Conservation (phyloP, 805 yeast genomes). For the Monosporozyma yasuniensis region DNA sequence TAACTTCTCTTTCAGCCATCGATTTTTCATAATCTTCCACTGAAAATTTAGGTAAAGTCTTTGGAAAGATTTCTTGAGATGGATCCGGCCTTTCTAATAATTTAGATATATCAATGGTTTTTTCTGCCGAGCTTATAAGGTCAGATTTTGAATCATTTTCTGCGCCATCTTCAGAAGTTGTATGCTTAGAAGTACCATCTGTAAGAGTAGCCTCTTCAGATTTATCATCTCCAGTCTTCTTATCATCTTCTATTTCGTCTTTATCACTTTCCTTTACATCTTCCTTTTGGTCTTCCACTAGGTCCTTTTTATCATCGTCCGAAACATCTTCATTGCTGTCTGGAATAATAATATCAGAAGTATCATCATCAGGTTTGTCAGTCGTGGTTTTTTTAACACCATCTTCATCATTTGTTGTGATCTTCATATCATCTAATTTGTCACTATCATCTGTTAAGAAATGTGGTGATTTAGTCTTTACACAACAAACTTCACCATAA, state of each 20-base stretch:
- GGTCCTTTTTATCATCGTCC: neutral
- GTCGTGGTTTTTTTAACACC: neutral
- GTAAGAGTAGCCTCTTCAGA: neutral
- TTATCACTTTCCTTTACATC: neutral
- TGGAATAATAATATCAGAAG: neutral
- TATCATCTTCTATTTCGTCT: neutral
- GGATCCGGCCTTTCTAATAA: constrained; percentile 31
- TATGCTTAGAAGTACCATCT: neutral
- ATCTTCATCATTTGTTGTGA: neutral
- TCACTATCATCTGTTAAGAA: constrained; percentile 4
- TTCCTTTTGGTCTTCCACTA: neutral
- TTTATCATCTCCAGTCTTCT: neutral
- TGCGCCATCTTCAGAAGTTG: neutral
- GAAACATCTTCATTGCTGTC: neutral
- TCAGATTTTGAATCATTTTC: constrained; percentile 4
- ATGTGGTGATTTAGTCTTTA: constrained; percentile 38
- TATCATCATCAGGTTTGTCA: neutral
- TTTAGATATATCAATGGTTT: constrained; percentile 32
- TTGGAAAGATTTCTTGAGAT: constrained; percentile 23
- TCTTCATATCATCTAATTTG: neutral
- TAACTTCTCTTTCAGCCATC: neutral
- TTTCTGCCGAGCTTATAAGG: constrained; percentile 4
- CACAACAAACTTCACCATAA: constrained; percentile 61
- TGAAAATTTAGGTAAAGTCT: constrained; percentile 6
- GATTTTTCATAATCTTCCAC: constrained; percentile 21